Evolutionary conservation across 441 rosid genomes (phyloP).

Genomic region (Jatropha podagrica): DNA sequence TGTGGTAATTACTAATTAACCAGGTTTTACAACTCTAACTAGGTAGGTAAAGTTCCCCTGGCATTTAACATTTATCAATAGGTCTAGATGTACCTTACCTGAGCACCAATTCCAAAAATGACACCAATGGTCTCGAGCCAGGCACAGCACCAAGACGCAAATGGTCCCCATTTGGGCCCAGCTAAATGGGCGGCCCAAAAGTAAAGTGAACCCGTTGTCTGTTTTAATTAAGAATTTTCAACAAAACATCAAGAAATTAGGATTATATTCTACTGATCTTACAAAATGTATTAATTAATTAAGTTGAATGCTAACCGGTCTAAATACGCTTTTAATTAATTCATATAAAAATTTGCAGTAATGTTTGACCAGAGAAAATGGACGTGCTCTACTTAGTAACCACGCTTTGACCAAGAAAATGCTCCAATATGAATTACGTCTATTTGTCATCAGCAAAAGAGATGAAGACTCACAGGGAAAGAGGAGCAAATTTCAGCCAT

Average conservation of each 20-base stretch:
- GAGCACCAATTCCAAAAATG: constrained; percentile 58
- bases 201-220: constrained; percentile 74
- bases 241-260: no score
- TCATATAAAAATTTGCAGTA: not conserved
- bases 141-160: constrained; percentile 72
- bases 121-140: constrained; percentile 70
- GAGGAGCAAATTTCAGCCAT: constrained; percentile 79
- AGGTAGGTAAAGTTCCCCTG: no score
- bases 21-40: no score
- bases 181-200: constrained; percentile 75
- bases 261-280: no score
- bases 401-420: not conserved
- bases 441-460: not conserved
- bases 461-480: constrained; percentile 45
- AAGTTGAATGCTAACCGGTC: not conserved
- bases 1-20: not conserved
- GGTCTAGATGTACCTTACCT: constrained; percentile 30
- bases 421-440: no score
- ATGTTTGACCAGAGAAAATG: not conserved
- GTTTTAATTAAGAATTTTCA: constrained; percentile 1
- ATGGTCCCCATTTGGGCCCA: constrained; percentile 67
- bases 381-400: no score
- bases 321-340: not conserved
- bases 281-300: no score
- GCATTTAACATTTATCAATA: no score